A percentile compares a stretch with the other conserved stretches of the same genome.
These are phyloP conservation scores for Phytophthora sojae DNA, from an alignment of 352 stramenopile genomes.

Conservation along the genomic window DNA sequence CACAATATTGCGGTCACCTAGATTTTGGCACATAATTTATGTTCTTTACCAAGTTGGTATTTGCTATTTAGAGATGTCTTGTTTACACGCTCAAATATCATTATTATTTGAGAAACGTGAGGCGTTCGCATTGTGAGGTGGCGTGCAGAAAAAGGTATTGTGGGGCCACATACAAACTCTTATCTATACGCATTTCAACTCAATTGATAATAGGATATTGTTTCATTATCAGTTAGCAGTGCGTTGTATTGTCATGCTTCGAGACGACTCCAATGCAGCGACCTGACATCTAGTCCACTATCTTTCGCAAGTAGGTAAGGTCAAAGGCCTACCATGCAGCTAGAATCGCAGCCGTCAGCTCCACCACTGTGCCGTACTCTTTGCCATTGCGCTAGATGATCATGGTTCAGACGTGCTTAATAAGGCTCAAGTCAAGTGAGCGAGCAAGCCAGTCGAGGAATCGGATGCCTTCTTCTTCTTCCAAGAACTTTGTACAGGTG, in stretches of 20 bases:
- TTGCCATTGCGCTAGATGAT: conserved; percentile 32
- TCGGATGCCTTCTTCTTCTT: conserved; percentile 9
- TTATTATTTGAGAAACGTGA: no score
- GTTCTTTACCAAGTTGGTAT: no score
- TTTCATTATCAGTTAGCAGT: background rate
- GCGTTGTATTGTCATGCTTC: background rate
- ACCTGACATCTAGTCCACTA: conserved; percentile 9
- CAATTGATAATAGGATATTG: background rate
- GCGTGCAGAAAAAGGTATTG: no score
- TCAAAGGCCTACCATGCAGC: conserved; percentile 1
- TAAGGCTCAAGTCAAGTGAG: conserved; percentile 16
- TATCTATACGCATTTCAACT: no score
- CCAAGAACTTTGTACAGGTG: conserved; percentile 10
- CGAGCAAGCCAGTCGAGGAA: conserved; percentile 4
- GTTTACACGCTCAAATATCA: no score
- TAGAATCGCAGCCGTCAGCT: background rate
- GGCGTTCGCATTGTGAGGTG: no score
- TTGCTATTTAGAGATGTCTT: no score
- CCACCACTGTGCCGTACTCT: conserved; percentile 5
- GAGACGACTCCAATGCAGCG: conserved; percentile 6
- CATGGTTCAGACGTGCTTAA: background rate
- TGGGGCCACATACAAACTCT: no score
- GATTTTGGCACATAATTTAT: no score
- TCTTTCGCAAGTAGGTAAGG: background rate
- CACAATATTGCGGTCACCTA: no score